Evolutionary conservation across 495 filamentous ascomycete genomes (phyloP).

Genomic region (Platismatia glauca): DNA sequence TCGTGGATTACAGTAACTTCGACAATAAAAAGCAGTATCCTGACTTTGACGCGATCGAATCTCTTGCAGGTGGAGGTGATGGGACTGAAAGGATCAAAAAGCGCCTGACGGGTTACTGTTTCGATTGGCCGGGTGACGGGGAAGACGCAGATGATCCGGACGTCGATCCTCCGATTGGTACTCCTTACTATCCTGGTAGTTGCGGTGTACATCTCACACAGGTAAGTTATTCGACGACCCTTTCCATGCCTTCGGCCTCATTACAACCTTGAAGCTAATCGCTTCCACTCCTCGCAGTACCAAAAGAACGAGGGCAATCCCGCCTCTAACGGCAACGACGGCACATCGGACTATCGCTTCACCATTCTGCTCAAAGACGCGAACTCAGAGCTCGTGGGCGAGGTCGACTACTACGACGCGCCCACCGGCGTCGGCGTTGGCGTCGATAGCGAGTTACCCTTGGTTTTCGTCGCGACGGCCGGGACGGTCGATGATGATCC

Average conservation of each 20-base stretch:
- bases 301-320: slow-evolving; percentile 11
- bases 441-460: slow-evolving; percentile 4
- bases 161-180: not conserved
- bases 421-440: not conserved
- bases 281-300: slow-evolving; percentile 1
- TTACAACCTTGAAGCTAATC: too few relatives aligned
- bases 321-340: not conserved
- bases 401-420: not conserved
- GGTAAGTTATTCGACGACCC: not conserved
- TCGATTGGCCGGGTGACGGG: slow-evolving; percentile 2
- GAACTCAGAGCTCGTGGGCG: not conserved
- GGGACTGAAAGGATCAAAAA: not conserved
- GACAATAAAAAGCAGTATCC: not conserved
- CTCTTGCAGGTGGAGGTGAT: not conserved
- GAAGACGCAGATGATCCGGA: slow-evolving; percentile 9
- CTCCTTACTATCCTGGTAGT: slow-evolving; percentile 2
- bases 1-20: slow-evolving; percentile 8
- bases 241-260: not conserved
- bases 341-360: slow-evolving; percentile 8
- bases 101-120: not conserved
- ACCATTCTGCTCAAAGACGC: slow-evolving; percentile 9
- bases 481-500: slow-evolving; percentile 6
- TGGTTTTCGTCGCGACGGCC: slow-evolving; percentile 4
- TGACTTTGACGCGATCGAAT: not conserved
- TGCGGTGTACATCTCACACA: slow-evolving; percentile 15